A percentile compares a stretch with the other conserved stretches of the same genome.
Evolutionary conservation across 75 land plant species (phyloP).

Genomic region (Cunninghamia lanceolata): DNA sequence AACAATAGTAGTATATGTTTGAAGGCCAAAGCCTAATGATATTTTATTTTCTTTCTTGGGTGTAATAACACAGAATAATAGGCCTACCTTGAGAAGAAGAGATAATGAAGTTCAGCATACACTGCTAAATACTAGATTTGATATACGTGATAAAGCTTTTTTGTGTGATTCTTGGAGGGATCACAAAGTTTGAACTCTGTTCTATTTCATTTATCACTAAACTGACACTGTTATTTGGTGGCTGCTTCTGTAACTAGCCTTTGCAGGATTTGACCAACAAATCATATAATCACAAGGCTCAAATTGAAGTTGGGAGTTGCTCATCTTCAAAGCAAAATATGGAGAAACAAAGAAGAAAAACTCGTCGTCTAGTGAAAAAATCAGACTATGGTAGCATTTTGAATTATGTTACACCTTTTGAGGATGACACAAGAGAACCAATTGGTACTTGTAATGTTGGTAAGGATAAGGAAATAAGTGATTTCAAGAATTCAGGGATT

Average conservation of each 20-base stretch:
- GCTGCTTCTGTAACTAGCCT: background rate
- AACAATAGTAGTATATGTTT: background rate
- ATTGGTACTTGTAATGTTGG: background rate
- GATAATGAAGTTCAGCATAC: background rate
- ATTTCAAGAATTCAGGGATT: background rate
- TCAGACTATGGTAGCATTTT: constrained; percentile 1
- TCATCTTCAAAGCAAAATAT: constrained; percentile 13
- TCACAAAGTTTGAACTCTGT: background rate
- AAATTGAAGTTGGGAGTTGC: background rate
- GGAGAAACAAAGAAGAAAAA: constrained; percentile 1
- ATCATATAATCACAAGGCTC: background rate
- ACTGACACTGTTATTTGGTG: constrained; percentile 3
- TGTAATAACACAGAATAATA: background rate
- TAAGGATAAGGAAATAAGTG: background rate
- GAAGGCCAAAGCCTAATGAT: background rate
- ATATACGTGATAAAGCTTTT: background rate
- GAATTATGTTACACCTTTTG: background rate
- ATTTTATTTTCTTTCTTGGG: background rate
- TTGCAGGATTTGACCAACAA: background rate
- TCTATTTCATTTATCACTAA: background rate
- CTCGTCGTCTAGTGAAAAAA: constrained; percentile 11
- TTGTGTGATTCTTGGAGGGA: background rate
- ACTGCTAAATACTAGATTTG: background rate
- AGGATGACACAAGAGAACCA: background rate
- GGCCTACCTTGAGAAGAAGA: background rate